These are phyloP conservation scores for Dalbergia cultrata DNA, from an alignment of 306 rosid genomes.

Conservation along the genomic window DNA sequence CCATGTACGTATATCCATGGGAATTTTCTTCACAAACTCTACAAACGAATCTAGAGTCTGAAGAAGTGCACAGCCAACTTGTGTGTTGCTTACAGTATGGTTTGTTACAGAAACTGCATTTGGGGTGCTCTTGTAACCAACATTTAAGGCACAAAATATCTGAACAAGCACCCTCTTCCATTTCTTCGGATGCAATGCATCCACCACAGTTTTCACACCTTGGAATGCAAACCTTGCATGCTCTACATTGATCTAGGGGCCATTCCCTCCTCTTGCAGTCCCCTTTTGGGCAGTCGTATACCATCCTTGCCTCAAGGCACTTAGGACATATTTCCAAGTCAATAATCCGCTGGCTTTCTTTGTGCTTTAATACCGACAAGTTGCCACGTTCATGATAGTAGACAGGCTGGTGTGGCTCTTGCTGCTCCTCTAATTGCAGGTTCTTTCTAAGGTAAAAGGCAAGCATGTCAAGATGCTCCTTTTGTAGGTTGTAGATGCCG, in stretches of 20 bases:
- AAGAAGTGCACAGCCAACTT: constrained; percentile 42
- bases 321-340: constrained; percentile 76
- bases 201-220: constrained; percentile 86
- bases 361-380: constrained; percentile 17
- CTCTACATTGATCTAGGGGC: constrained; percentile 54
- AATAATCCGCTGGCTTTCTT: constrained; percentile 42
- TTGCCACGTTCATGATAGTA: constrained; percentile 48
- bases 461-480: constrained; percentile 66
- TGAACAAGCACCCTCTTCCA: constrained; percentile 69
- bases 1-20: constrained; percentile 41
- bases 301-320: constrained; percentile 66
- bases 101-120: constrained; percentile 82
- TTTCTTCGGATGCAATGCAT: constrained; percentile 59
- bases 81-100: constrained; percentile 78
- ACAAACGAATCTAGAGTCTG: constrained; percentile 62
- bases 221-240: constrained; percentile 70
- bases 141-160: constrained; percentile 69
- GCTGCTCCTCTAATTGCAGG: constrained; percentile 38
- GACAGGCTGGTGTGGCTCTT: constrained; percentile 45
- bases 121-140: constrained; percentile 76
- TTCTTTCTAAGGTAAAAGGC: constrained; percentile 48
- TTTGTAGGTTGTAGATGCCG: constrained; percentile 70
- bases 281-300: constrained; percentile 71
- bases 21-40: constrained; percentile 59
- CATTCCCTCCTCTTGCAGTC: constrained; percentile 57